phyloP scores from a whole-genome alignment of 176 grass and related monocot genomes.

The Echinochloa phyllopogon region DNA sequence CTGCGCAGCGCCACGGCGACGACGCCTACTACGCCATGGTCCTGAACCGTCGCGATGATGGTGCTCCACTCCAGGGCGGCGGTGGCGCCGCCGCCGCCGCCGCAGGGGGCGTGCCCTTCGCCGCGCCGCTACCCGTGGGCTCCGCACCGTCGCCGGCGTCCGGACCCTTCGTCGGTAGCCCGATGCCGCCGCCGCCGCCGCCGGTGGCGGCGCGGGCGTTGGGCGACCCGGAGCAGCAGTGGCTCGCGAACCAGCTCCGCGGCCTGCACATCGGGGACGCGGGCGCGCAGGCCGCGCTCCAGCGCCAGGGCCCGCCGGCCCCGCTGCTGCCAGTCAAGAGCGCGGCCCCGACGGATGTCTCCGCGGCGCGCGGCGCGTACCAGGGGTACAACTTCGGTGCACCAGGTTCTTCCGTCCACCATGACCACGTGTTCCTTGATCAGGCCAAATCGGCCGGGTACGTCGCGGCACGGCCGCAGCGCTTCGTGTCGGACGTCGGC shows the following conservation, averaged over 20 bases:
- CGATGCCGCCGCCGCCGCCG: conserved; percentile 4
- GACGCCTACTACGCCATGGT: conserved; percentile 37
- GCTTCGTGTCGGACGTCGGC: conserved; percentile 26
- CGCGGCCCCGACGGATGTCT: conserved; percentile 6
- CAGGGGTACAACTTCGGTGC: conserved; percentile 34
- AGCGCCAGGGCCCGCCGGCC: not conserved
- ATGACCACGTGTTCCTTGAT: conserved; percentile 33
- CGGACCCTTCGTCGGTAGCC: conserved; percentile 33
- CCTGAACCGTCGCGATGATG: conserved; percentile 43
- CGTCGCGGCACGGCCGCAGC: conserved; percentile 25
- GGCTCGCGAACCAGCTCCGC: conserved; percentile 39
- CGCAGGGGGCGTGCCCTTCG: not conserved
- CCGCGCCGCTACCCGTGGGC: conserved; percentile 16
- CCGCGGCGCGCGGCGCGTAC: conserved; percentile 2
- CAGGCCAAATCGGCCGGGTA: conserved; percentile 35
- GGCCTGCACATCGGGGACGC: conserved; percentile 40
- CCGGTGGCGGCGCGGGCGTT: not conserved
- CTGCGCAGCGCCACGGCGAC: not conserved
- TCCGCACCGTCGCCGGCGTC: conserved; percentile 24
- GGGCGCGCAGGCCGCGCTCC: not conserved
- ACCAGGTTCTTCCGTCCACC: conserved; percentile 38
- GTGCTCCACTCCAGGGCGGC: conserved; percentile 16
- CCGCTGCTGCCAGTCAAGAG: not conserved
- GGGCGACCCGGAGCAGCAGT: conserved; percentile 28
- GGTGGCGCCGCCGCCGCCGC: conserved; percentile 18